Conservation (phyloP, 2,329 filamentous ascomycete genomes). For the Coniochaeta sp. region DNA sequence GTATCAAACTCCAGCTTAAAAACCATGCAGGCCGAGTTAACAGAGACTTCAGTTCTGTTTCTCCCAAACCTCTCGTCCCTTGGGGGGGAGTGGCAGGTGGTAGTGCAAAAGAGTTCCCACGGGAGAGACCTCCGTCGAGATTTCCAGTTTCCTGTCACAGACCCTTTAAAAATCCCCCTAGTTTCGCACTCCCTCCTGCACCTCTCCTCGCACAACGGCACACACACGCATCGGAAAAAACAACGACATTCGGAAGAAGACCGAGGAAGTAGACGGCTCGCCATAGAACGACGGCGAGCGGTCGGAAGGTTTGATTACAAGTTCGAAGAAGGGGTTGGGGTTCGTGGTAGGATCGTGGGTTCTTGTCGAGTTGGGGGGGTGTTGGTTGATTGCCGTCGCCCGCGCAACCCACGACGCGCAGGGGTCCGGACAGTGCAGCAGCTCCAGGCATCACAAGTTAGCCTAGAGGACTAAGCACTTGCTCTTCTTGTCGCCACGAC, state of each 20-base stretch:
- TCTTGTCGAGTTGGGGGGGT: not conserved
- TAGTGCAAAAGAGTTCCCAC: not conserved
- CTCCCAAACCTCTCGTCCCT: not conserved
- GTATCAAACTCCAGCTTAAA: conserved; percentile 3
- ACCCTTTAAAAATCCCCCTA: not conserved
- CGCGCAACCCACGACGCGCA: not conserved
- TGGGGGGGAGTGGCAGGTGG: not conserved
- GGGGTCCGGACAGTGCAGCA: not conserved
- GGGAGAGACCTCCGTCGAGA: not conserved
- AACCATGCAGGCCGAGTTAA: conserved; percentile 3
- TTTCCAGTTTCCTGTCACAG: conserved; percentile 1
- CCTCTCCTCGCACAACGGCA: not conserved
- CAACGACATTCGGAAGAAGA: conserved; percentile 1
- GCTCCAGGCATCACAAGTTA: not conserved
- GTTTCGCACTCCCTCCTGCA: not conserved
- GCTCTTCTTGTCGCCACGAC: conserved; percentile 46
- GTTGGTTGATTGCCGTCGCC: not conserved
- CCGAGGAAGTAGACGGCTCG: not conserved
- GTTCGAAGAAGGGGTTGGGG: not conserved
- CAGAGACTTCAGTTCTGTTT: conserved; percentile 2
- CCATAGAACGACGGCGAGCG: not conserved
- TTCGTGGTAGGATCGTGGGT: not conserved
- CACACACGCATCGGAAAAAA: not conserved
- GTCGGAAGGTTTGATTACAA: conserved; percentile 1
- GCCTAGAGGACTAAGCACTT: conserved; percentile 81